These are phyloP conservation scores for Penicillium verrucosum DNA, from an alignment of 2,329 filamentous ascomycete genomes.

Conservation along the genomic window DNA sequence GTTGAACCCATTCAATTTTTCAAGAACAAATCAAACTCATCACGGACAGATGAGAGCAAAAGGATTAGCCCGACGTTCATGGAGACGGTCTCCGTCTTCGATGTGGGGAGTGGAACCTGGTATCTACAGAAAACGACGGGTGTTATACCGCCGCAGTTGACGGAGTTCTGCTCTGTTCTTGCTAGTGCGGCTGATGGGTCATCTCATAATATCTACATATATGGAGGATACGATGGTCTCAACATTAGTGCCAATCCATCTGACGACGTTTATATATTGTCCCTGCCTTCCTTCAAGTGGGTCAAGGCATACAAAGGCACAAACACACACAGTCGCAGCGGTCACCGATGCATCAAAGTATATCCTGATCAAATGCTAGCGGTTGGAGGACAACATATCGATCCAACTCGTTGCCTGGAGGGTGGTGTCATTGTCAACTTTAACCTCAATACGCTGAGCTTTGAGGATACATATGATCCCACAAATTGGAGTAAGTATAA, in stretches of 20 bases:
- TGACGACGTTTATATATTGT: conserved; percentile 39
- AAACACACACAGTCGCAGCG: conserved; percentile 16
- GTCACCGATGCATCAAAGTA: conserved; percentile 17
- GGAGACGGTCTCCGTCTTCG: conserved; percentile 38
- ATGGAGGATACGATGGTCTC: conserved; percentile 46
- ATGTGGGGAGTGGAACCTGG: conserved; percentile 36
- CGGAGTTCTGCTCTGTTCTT: conserved; percentile 43
- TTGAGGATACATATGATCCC: conserved; percentile 17
- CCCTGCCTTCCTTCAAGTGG: conserved; percentile 23
- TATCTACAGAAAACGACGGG: conserved; percentile 43
- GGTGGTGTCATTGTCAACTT: conserved; percentile 17
- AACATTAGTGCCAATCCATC: conserved; percentile 27
- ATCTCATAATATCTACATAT: conserved; percentile 51
- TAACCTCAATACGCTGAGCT: conserved; percentile 18
- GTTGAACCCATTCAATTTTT: conserved; percentile 24
- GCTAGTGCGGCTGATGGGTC: conserved; percentile 38
- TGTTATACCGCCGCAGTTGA: conserved; percentile 33
- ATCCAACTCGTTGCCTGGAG: conserved; percentile 11
- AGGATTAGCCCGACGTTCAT: conserved; percentile 35
- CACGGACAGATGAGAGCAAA: conserved; percentile 4
- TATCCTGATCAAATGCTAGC: conserved; percentile 22
- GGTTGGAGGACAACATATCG: conserved; percentile 12
- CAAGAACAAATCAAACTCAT: conserved; percentile 1
- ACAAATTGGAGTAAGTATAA: conserved; percentile 13
- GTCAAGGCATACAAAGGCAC: conserved; percentile 18